A percentile compares a stretch with the other conserved stretches of the same genome.
These are phyloP conservation scores for Citrus australasica DNA, from an alignment of 345 rosid genomes.

Conservation along the genomic window DNA sequence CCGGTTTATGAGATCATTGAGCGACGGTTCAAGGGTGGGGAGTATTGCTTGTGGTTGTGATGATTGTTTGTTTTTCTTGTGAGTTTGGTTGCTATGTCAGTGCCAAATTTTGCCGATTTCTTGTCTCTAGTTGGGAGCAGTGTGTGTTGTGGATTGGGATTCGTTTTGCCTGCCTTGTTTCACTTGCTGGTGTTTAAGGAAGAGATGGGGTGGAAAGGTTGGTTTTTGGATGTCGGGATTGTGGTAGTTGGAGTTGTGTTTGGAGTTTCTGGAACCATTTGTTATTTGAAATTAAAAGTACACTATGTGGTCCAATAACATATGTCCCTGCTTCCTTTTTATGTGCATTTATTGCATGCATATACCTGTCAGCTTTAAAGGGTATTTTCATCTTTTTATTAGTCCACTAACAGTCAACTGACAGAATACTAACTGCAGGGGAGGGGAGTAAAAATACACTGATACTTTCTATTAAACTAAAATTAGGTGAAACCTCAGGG, in stretches of 20 bases:
- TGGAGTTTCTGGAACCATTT: slow-evolving; percentile 77
- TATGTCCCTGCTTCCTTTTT: no score
- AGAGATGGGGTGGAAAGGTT: slow-evolving; percentile 61
- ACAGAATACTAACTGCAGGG: no score
- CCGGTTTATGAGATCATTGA: no score
- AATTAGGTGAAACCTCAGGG: no score
- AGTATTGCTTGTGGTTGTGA: slow-evolving; percentile 72
- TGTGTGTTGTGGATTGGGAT: slow-evolving; percentile 73
- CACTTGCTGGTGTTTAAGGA: slow-evolving; percentile 40
- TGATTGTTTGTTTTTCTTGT: slow-evolving; percentile 68
- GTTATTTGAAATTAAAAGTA: no score
- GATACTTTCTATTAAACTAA: no score
- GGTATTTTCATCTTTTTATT: no score
- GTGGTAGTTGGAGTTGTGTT: slow-evolving; percentile 49
- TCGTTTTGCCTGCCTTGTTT: slow-evolving; percentile 63
- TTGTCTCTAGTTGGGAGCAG: slow-evolving; percentile 88
- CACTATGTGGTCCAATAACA: no score
- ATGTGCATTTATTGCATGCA: no score
- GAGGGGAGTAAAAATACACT: no score
- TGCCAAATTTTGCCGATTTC: slow-evolving; percentile 88
- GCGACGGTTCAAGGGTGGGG: slow-evolving; percentile 53
- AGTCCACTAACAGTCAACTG: no score
- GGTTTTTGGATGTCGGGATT: slow-evolving; percentile 53
- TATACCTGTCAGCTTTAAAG: no score
- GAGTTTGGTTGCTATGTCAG: slow-evolving; percentile 60